Evolutionary conservation across 2,329 filamentous ascomycete genomes (phyloP), one percentile per base, ranked within the genome.

Genomic region (Dryadomyces quercus-mongolicae): DNA sequence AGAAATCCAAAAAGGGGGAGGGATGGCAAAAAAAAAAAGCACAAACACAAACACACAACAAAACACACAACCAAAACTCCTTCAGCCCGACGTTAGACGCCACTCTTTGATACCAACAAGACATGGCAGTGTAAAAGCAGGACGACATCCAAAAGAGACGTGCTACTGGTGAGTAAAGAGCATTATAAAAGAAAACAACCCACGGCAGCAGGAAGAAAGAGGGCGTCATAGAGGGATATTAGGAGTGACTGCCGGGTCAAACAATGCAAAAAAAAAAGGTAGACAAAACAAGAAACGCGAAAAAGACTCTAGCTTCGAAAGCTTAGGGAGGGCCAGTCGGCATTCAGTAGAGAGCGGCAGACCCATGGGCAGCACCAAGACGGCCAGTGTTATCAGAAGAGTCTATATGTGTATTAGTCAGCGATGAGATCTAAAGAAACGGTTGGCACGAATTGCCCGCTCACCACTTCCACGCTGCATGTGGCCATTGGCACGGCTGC

Each of bases 401-500:
- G 31, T 59, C 57, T 58, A 38, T n/a, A n/a, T n/a, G 8, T 12
- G 15, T 15, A 18, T 40, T 20, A 43, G 45, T 21, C 20, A 8
- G 20, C 15, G 16, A 18, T 1, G 36, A 18, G 16, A 22, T 51
- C 16, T 20, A 13, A 25, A 25, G 18, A 16, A 9, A 8, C 13
- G n/a, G 18, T 10, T 18, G 13, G 25, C 34, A n/a, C 15, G 6
- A 13, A 38, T 6, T 8, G 8, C 16, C n/a, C 15, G 55, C 55
- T 21, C 69, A 80, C 78, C 81, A 65, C 81, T 84, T 54, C 78
- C 75, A 56, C 80, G 74, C 59, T 80, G 76, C 65, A 76, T 74
- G 63, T 85, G 81, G 21, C 81, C 81, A 60, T 81, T 82, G 53
- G 75, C 64, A 50, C 81, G 76, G 56, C 68, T 68, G 55, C 81